Evolutionary conservation across 2,329 filamentous ascomycete species (phyloP).

Genomic region (Cryphonectria parasitica): DNA sequence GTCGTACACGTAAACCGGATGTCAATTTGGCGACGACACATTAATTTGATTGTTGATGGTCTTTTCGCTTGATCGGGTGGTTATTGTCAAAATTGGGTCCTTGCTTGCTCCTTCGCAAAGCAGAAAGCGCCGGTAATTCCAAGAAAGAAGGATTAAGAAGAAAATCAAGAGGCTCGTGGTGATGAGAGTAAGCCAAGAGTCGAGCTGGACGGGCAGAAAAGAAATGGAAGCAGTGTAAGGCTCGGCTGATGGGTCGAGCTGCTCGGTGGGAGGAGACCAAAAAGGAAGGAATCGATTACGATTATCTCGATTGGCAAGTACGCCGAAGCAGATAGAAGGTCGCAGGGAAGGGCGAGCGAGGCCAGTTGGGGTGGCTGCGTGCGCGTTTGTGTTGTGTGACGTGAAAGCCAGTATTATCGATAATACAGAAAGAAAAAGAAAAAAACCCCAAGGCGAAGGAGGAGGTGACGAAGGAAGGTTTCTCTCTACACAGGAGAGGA

Average conservation of each 20-base stretch:
- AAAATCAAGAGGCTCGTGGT: background rate
- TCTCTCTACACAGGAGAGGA: background rate
- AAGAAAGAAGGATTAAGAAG: background rate
- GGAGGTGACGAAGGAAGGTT: background rate
- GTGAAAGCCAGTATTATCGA: background rate
- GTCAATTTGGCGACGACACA: constrained; percentile 10
- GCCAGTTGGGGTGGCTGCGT: background rate
- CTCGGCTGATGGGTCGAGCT: background rate
- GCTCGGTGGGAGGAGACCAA: background rate
- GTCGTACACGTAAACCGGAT: constrained; percentile 2
- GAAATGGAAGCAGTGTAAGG: background rate
- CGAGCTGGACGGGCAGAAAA: constrained; percentile 1
- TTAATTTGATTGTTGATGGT: constrained; percentile 8
- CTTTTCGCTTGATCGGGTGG: background rate
- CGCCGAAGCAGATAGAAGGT: background rate
- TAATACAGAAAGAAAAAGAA: background rate
- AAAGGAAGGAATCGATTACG: constrained; percentile 17
- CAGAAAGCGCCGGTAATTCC: background rate
- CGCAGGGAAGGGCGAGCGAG: background rate
- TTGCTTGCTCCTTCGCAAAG: constrained; percentile 13
- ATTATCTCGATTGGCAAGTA: constrained; percentile 6
- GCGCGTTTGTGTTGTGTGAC: background rate
- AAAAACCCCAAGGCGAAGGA: background rate
- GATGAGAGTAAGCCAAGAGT: background rate
- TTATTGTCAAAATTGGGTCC: constrained; percentile 4